These are phyloP conservation scores for Nissolia schottii DNA, from an alignment of 306 rosid species.

Conservation along the genomic window DNA sequence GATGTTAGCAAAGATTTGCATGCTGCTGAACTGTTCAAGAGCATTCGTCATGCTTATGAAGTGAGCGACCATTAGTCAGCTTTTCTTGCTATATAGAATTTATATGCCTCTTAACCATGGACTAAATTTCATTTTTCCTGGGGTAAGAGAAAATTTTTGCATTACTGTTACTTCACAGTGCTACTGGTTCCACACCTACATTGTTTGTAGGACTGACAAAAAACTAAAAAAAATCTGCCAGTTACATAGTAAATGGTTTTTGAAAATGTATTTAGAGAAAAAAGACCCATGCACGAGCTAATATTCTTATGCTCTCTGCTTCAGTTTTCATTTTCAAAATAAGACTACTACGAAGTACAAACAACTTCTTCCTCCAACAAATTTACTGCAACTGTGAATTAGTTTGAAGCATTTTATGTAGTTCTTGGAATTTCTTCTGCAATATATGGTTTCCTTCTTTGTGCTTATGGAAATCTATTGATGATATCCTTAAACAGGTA, in stretches of 20 bases:
- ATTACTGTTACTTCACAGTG: slow-evolving; percentile 11
- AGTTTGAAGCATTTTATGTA: not conserved
- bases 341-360: not conserved
- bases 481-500: slow-evolving; percentile 46
- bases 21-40: slow-evolving; percentile 70
- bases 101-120: slow-evolving; percentile 6
- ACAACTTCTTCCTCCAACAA: not conserved
- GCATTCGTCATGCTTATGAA: slow-evolving; percentile 70
- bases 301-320: not conserved
- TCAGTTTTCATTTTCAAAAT: slow-evolving; percentile 10
- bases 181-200: not conserved
- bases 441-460: not conserved
- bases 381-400: not conserved
- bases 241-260: slow-evolving; percentile 1
- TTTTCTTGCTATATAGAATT: slow-evolving; percentile 15
- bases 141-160: slow-evolving; percentile 2
- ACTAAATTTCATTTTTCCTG: not conserved
- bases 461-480: not conserved
- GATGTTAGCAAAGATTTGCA: slow-evolving; percentile 86
- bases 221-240: not conserved
- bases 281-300: not conserved
- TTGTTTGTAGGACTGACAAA: not conserved
- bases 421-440: not conserved
- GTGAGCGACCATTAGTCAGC: slow-evolving; percentile 38
- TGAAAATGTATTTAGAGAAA: not conserved